Percentiles rank a stretch among this genome's conserved stretches.
Conservation (phyloP, 129 eudicot species). For the Flaveria bidentis region DNA sequence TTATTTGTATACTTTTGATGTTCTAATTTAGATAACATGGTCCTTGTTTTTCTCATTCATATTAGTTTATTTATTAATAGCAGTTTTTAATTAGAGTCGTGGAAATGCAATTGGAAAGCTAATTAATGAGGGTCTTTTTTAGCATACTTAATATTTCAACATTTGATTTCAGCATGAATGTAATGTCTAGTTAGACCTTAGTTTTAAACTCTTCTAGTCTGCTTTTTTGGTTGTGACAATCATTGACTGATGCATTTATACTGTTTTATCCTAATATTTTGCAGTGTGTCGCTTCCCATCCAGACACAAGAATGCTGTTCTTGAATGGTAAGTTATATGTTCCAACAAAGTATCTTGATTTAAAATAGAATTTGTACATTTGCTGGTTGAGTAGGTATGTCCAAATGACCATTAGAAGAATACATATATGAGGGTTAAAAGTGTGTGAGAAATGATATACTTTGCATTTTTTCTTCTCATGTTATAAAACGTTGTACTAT, state of each 20-base stretch:
- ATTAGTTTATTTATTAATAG: not conserved
- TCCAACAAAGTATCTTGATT: not conserved
- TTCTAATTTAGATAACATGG: not conserved
- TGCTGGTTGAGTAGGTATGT: not conserved
- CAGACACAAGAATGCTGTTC: slow-evolving; percentile 25
- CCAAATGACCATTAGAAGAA: slow-evolving; percentile 1
- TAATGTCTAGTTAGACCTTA: not conserved
- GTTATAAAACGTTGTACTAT: not conserved
- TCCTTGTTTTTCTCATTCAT: not conserved
- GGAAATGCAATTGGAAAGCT: slow-evolving; percentile 1
- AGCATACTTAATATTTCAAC: not conserved
- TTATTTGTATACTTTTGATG: not conserved
- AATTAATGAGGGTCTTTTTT: not conserved
- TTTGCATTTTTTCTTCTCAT: not conserved
- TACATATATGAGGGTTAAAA: not conserved
- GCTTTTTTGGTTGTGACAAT: not conserved
- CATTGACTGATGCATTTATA: not conserved
- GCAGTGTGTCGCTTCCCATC: slow-evolving; percentile 27
- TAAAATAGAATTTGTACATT: not conserved
- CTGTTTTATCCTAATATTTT: slow-evolving; percentile 4
- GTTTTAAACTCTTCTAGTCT: not conserved
- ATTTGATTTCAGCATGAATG: slow-evolving; percentile 1
- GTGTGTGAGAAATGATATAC: slow-evolving; percentile 1
- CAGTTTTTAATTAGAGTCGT: not conserved
- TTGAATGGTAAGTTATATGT: slow-evolving; percentile 14